Evolutionary conservation across 305 asterid species (phyloP).

Genomic region (Ilex paraguariensis): DNA sequence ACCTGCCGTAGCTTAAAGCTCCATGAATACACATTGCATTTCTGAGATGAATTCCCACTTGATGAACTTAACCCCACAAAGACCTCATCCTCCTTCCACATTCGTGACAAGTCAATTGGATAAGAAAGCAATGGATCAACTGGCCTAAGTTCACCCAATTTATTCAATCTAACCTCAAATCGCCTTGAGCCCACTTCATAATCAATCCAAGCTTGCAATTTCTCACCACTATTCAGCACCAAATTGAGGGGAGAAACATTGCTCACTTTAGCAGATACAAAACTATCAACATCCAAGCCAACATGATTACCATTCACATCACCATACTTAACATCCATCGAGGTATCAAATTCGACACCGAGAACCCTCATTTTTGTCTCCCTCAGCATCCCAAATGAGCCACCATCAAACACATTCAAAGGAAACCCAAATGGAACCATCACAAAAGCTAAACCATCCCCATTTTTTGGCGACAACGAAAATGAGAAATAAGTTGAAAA

Average conservation of each 20-base stretch:
- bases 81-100: slow-evolving; percentile 49
- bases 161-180: slow-evolving; percentile 59
- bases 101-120: slow-evolving; percentile 43
- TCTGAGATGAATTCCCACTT: slow-evolving; percentile 46
- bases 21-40: slow-evolving; percentile 48
- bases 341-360: slow-evolving; percentile 71
- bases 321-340: slow-evolving; percentile 39
- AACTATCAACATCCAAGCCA: slow-evolving; percentile 56
- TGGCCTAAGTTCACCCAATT: slow-evolving; percentile 45
- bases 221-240: slow-evolving; percentile 51
- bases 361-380: slow-evolving; percentile 44
- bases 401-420: slow-evolving; percentile 43
- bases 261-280: slow-evolving; percentile 57
- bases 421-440: slow-evolving; percentile 59
- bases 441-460: slow-evolving; percentile 75
- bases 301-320: slow-evolving; percentile 67
- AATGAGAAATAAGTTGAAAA: slow-evolving; percentile 61
- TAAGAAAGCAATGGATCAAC: slow-evolving; percentile 44
- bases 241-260: slow-evolving; percentile 54
- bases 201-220: slow-evolving; percentile 76
- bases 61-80: slow-evolving; percentile 62
- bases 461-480: slow-evolving; percentile 50
- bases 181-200: slow-evolving; percentile 64
- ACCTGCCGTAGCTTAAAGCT: slow-evolving; percentile 36
- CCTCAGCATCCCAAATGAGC: slow-evolving; percentile 53